Conservation (phyloP, 129 eudicot species). For the Flaveria linearis region DNA sequence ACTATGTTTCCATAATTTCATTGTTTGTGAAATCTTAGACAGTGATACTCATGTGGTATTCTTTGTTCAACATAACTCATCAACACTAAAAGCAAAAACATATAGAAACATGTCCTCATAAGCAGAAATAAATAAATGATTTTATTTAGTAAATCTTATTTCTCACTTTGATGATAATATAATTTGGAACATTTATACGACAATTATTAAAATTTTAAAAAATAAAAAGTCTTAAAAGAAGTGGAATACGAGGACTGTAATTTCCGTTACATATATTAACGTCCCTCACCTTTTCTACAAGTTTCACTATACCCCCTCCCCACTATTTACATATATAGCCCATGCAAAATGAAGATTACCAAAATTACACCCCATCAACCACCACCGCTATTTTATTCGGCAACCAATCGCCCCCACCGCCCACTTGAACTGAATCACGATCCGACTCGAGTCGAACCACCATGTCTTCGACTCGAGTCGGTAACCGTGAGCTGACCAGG, state of each 20-base stretch:
- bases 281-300: conserved; percentile 28
- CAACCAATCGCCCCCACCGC: conserved; percentile 59
- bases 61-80: too few species aligned
- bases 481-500: conserved; percentile 34
- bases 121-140: neutral
- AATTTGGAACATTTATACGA: conserved; percentile 37
- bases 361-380: conserved; percentile 42
- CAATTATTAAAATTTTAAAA: neutral
- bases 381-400: conserved; percentile 65
- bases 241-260: conserved; percentile 26
- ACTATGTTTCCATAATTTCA: too few species aligned
- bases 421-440: conserved; percentile 33
- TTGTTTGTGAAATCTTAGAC: too few species aligned
- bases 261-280: conserved; percentile 31
- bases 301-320: conserved; percentile 42
- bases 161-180: conserved; percentile 23
- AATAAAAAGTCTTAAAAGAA: conserved; percentile 11
- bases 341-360: conserved; percentile 14
- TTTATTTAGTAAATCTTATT: conserved; percentile 22
- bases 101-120: neutral
- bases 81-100: too few species aligned
- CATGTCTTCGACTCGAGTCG: conserved; percentile 26
- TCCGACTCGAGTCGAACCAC: conserved; percentile 61
- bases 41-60: too few species aligned
- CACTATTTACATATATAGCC: conserved; percentile 38